phyloP scores from a whole-genome alignment of 768 basidiomycete genomes.

The Xanthoconium purpureum region DNA sequence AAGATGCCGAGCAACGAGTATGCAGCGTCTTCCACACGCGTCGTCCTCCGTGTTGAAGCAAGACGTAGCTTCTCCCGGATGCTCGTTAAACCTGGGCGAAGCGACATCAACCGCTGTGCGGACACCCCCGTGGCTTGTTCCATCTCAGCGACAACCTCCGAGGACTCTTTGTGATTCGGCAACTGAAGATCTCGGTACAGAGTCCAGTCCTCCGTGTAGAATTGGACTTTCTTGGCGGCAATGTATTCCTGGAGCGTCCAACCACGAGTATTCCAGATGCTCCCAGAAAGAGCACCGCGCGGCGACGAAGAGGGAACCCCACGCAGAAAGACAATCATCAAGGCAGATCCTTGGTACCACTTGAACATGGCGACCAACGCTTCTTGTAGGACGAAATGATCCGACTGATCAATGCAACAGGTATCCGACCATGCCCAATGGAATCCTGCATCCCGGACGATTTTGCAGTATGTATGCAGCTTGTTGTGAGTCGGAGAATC shows the following conservation, averaged over 20 bases:
- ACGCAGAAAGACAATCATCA: background rate
- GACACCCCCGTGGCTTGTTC: background rate
- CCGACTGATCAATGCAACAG: background rate
- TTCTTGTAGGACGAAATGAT: background rate
- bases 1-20: background rate
- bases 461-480: background rate
- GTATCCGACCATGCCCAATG: background rate
- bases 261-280: background rate
- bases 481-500: background rate
- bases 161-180: background rate
- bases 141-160: background rate
- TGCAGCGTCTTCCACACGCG: background rate
- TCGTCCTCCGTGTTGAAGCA: background rate
- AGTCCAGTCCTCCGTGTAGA: background rate
- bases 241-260: background rate
- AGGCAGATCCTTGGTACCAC: background rate
- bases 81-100: background rate
- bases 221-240: background rate
- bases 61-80: background rate
- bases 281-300: background rate
- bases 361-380: background rate
- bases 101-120: background rate
- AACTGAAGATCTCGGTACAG: background rate
- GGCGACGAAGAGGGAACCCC: background rate
- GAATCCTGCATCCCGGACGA: background rate